These are phyloP conservation scores for Fusarium paranaense DNA, from an alignment of 2,329 filamentous ascomycete species.

Conservation along the genomic window DNA sequence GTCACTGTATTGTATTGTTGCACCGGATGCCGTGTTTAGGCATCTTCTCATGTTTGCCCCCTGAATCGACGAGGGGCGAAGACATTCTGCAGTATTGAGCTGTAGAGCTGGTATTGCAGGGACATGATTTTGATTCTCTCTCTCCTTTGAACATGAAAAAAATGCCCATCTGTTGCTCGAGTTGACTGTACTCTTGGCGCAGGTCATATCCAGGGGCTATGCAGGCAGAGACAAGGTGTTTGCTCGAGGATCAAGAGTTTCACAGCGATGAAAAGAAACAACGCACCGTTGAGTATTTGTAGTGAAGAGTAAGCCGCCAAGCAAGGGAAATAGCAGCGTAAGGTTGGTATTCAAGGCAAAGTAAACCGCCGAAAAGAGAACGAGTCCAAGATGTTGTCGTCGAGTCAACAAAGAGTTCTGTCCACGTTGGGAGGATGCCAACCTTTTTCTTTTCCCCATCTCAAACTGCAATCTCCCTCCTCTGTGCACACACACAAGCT, in stretches of 20 bases:
- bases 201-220: not conserved
- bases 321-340: not conserved
- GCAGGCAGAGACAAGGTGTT: not conserved
- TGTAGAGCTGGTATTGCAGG: not conserved
- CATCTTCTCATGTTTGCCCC: conserved; percentile 27
- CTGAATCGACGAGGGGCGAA: conserved; percentile 5
- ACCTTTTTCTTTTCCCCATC: not conserved
- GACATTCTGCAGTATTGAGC: not conserved
- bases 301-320: not conserved
- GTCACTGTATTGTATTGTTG: conserved; percentile 21
- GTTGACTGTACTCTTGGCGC: not conserved
- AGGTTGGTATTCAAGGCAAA: not conserved
- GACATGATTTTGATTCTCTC: not conserved
- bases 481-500: not conserved
- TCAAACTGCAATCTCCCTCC: not conserved
- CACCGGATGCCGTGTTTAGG: conserved; percentile 29
- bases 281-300: not conserved
- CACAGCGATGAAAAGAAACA: not conserved
- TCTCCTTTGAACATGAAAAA: not conserved
- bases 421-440: not conserved
- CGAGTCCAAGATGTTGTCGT: not conserved
- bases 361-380: not conserved
- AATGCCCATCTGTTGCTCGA: not conserved
- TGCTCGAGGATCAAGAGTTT: not conserved
- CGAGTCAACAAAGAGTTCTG: not conserved